These are phyloP conservation scores for Aspergillus tubingensis DNA, from an alignment of 2,329 filamentous ascomycete species.

Conservation along the genomic window DNA sequence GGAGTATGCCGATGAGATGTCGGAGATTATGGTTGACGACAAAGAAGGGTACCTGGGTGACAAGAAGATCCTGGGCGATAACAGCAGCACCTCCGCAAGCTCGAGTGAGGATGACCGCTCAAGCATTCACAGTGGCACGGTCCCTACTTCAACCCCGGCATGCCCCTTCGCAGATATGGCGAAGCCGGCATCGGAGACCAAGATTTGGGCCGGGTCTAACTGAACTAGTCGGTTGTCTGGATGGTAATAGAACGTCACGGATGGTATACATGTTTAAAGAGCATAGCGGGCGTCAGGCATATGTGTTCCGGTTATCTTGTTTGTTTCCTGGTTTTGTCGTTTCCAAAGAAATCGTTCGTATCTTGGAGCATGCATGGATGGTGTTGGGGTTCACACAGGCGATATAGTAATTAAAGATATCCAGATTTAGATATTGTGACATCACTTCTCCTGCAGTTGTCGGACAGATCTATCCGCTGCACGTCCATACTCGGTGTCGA, in stretches of 20 bases:
- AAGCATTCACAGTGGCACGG: constrained; percentile 28
- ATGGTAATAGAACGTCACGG: background rate
- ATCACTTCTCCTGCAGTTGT: background rate
- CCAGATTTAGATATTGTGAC: background rate
- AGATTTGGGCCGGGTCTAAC: constrained; percentile 29
- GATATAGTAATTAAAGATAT: constrained; percentile 1
- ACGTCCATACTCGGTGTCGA: no score
- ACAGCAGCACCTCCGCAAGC: constrained; percentile 23
- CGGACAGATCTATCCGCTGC: background rate
- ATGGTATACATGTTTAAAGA: constrained; percentile 4
- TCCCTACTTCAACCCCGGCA: constrained; percentile 21
- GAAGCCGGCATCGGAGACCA: constrained; percentile 28
- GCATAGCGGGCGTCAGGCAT: constrained; percentile 16
- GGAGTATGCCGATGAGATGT: constrained; percentile 54
- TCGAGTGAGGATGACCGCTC: constrained; percentile 34
- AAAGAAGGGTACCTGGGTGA: constrained; percentile 66
- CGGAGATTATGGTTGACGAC: constrained; percentile 51
- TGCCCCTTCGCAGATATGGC: constrained; percentile 36
- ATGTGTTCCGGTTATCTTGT: background rate
- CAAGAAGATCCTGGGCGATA: constrained; percentile 54
- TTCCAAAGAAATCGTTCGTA: background rate
- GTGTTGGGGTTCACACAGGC: constrained; percentile 12
- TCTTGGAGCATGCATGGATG: constrained; percentile 12
- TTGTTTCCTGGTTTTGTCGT: background rate
- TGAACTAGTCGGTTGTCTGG: background rate